phyloP scores from a whole-genome alignment of 805 yeast species.

The Clavispora phyllophila region DNA sequence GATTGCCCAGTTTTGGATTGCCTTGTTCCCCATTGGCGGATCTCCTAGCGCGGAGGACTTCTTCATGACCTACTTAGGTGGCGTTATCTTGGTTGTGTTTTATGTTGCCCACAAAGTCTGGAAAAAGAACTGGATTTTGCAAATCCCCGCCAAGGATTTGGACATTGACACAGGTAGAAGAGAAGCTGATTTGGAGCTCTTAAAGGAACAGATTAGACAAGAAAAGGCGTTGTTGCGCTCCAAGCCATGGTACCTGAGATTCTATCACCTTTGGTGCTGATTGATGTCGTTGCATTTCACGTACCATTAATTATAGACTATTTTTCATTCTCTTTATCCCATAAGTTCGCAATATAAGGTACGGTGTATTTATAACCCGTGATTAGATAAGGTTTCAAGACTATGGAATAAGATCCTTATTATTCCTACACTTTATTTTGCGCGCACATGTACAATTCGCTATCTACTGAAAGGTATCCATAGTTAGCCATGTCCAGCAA shows the following conservation, averaged over 20 bases:
- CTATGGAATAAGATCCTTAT: too few relatives aligned
- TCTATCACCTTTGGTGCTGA: slow-evolving; percentile 34
- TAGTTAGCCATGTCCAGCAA: slow-evolving; percentile 23
- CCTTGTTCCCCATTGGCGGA: slow-evolving; percentile 35
- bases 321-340: too few relatives aligned
- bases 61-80: slow-evolving; percentile 44
- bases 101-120: slow-evolving; percentile 44
- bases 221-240: slow-evolving; percentile 20
- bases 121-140: slow-evolving; percentile 42
- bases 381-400: too few relatives aligned
- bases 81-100: slow-evolving; percentile 39
- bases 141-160: slow-evolving; percentile 43
- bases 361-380: too few relatives aligned
- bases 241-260: slow-evolving; percentile 32
- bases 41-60: slow-evolving; percentile 31
- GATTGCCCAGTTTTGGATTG: slow-evolving; percentile 41
- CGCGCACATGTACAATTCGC: slow-evolving; percentile 3
- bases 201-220: slow-evolving; percentile 36
- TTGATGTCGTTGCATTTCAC: background rate
- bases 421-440: background rate
- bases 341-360: too few relatives aligned
- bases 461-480: background rate
- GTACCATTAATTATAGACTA: too few relatives aligned
- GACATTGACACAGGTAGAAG: slow-evolving; percentile 64
- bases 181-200: slow-evolving; percentile 50